Evolutionary conservation across 2,329 filamentous ascomycete species (phyloP).

Genomic region (Atkinsonella hypoxylon): DNA sequence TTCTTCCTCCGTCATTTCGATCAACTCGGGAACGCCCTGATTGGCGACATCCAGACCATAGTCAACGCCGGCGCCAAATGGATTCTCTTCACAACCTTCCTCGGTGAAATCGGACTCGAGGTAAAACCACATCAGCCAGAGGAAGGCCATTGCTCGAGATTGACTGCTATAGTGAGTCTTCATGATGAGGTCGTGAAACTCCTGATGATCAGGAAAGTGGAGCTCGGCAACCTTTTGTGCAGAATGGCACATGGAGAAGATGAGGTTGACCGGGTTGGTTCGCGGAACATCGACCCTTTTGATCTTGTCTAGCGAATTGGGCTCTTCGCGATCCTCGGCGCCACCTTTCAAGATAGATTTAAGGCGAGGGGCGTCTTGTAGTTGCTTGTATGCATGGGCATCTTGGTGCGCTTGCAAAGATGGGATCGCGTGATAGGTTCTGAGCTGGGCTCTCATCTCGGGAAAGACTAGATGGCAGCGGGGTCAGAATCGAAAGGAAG

Average conservation of each 20-base stretch:
- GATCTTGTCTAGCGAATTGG: constrained; percentile 71
- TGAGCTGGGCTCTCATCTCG: constrained; percentile 94
- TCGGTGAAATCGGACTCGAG: constrained; percentile 89
- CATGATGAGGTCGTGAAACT: constrained; percentile 98
- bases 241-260: constrained; percentile 85
- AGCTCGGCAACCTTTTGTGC: constrained; percentile 86
- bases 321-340: constrained; percentile 79
- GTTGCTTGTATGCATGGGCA: constrained; percentile 90
- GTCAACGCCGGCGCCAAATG: constrained; percentile 65
- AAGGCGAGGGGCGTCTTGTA: constrained; percentile 88
- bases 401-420: constrained; percentile 92
- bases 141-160: constrained; percentile 75
- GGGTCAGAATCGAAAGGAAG: not conserved
- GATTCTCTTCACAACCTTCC: constrained; percentile 79
- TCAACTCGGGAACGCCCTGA: constrained; percentile 57
- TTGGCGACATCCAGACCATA: constrained; percentile 53
- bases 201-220: constrained; percentile 73
- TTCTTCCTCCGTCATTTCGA: constrained; percentile 52
- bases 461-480: constrained; percentile 63
- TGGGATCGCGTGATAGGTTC: constrained; percentile 96
- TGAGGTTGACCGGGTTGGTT: constrained; percentile 93
- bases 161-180: constrained; percentile 68
- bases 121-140: constrained; percentile 99
- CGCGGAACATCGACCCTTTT: constrained; percentile 52
- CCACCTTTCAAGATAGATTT: constrained; percentile 97